Base-by-base conservation (phyloP, 2,329 filamentous ascomycete species). In the Botrytis tulipae region DNA sequence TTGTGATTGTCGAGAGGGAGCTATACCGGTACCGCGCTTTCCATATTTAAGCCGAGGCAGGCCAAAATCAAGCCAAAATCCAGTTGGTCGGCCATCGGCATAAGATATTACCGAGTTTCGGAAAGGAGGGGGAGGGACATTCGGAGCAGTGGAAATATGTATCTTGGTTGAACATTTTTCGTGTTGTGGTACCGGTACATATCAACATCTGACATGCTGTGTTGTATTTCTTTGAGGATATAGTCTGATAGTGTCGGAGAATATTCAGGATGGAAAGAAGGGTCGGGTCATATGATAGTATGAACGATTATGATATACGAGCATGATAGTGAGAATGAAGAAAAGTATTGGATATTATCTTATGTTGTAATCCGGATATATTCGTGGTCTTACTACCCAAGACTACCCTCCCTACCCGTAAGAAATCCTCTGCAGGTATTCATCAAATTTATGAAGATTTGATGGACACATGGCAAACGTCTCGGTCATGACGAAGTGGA, bases 11-110 rank as follows among this genome's bases (percentile, higher is more conserved):
- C 54, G 32, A 16, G 66, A 69, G 48, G 35, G 66, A 69, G 40
- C 70, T 65, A 32, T 32, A 54, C 37, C 40, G 35, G 12, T 46
- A 62, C 68, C 51, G 68, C 32, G 25, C 61, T 46, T 67, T 51
- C 4, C 18, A 44, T 37, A 25, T 66, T 68, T 68, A 68, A 68
- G 62, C 70, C 70, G 70, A 72, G 70, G 70, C 25, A 72, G 62
- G 62, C 70, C 70, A 72, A 68, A 25, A 72, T 35, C 46, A 14
- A 57, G 6, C 5, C 48, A 51, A n/a, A 51, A n/a, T 48, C 22
- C 9, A 44, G 10, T 8, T 20, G 35, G 18, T 69, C 62, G 25
- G 51, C 12, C 70, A 57, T 67, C 61, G 70, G 70, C 62, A 59
- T 66, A 66, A n/a, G 3, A 44, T 5, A 62, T 62, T 62, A 44